Percentiles rank a stretch among this genome's conserved stretches.
Conservation (phyloP, 2,329 filamentous ascomycete species). For the Pseudogymnoascus sp. region DNA sequence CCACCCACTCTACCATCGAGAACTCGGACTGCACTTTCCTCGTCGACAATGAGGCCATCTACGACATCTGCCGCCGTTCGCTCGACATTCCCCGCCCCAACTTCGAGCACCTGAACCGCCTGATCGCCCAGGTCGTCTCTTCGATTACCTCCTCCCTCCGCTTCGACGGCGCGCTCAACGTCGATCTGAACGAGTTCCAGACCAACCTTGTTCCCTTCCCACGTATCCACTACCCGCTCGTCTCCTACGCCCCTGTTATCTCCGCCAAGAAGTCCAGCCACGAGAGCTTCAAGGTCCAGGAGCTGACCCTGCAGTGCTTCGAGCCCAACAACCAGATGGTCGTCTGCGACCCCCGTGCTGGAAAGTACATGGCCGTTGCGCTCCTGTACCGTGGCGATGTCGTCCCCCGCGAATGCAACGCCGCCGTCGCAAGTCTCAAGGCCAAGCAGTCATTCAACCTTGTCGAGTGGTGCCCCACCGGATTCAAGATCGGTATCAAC, state of each 20-base stretch:
- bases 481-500: slow-evolving; percentile 65
- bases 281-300: slow-evolving; percentile 60
- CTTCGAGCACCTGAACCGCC: slow-evolving; percentile 59
- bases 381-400: slow-evolving; percentile 62
- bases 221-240: slow-evolving; percentile 61
- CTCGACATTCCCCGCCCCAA: slow-evolving; percentile 58
- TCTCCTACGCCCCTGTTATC: slow-evolving; percentile 59
- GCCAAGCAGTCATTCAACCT: slow-evolving; percentile 59
- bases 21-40: slow-evolving; percentile 64
- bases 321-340: slow-evolving; percentile 67
- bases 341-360: slow-evolving; percentile 58
- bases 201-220: slow-evolving; percentile 64
- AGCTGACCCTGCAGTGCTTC: slow-evolving; percentile 60
- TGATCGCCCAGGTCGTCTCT: slow-evolving; percentile 63
- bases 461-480: slow-evolving; percentile 64
- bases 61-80: slow-evolving; percentile 60
- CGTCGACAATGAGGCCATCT: slow-evolving; percentile 63
- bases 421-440: slow-evolving; percentile 56
- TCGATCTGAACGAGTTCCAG: slow-evolving; percentile 64
- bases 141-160: slow-evolving; percentile 60
- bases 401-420: slow-evolving; percentile 55
- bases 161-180: slow-evolving; percentile 61
- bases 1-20: slow-evolving; percentile 55
- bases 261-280: slow-evolving; percentile 55
- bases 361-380: slow-evolving; percentile 64